These are phyloP conservation scores for Metschnikowia noctiluminum DNA, from an alignment of 805 yeast species.

Conservation along the genomic window DNA sequence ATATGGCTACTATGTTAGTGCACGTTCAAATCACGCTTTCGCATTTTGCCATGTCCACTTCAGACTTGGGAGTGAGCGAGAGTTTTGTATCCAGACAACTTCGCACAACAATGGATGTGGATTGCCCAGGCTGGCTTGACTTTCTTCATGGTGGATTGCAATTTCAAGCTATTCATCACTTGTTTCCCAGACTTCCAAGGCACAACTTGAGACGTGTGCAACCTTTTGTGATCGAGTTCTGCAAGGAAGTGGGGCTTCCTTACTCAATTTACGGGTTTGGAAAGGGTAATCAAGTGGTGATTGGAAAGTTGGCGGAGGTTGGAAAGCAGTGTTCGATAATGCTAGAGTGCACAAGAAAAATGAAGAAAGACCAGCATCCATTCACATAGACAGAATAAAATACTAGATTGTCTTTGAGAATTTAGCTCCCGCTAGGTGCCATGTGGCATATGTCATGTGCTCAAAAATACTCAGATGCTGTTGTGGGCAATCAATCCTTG, in stretches of 20 bases:
- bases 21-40: conserved; percentile 89
- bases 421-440: too few relatives aligned
- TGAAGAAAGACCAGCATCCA: conserved; percentile 48
- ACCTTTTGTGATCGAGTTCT: conserved; percentile 66
- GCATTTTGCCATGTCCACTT: conserved; percentile 91
- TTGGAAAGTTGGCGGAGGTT: conserved; percentile 65
- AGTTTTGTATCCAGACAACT: conserved; percentile 76
- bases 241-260: conserved; percentile 69
- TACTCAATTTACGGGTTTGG: conserved; percentile 84
- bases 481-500: conserved; percentile 25
- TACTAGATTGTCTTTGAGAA: not conserved
- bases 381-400: not conserved
- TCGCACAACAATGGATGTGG: conserved; percentile 93
- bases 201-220: conserved; percentile 81
- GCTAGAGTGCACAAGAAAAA: conserved; percentile 65
- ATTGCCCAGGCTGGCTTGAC: conserved; percentile 90
- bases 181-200: conserved; percentile 85
- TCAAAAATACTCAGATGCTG: not conserved
- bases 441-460: too few relatives aligned
- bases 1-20: conserved; percentile 82
- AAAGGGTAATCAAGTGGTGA: conserved; percentile 70
- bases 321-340: conserved; percentile 77
- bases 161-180: conserved; percentile 86
- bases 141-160: conserved; percentile 90
- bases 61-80: conserved; percentile 79